Evolutionary conservation across 106 monocot genomes (phyloP), one percentile per base, ranked within the genome.

Genomic region (Alisma plantagoaquatica): DNA sequence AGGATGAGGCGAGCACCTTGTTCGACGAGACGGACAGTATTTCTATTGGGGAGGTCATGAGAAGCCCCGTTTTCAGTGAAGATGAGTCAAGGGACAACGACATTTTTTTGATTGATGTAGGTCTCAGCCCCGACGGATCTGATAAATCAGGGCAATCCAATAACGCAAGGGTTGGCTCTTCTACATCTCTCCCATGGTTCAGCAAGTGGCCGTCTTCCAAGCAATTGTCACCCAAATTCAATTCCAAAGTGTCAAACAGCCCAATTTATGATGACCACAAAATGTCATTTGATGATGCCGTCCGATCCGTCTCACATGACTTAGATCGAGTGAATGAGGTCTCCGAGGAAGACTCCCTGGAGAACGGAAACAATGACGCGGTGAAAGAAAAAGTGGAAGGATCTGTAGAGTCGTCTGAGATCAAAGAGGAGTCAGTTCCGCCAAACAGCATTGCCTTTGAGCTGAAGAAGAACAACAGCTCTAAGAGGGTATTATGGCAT

Each of bases 201-300:
- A 46, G 16, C 21, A 20, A 20, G 46, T 17, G 46, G 46, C 16
- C 16, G n/a, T 17, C 16, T 19, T 20, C 16, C 6, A 46, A 46
- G n/a, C 7, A 46, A 20, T 19, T 19, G 46, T 46, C 46, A 17
- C 46, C 46, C 7, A 46, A 46, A 19, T 5, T 46, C 18, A 7
- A 15, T 8, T 38, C 35, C 14, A 38, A 38, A 14, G 14, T 38
- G n/a, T 46, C 46, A 19, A 46, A 19, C 18, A 46, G 46, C 46
- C 46, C 46, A 20, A 46, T 46, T 46, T 46, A 46, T 19, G 46
- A 46, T 46, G 46, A 46, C 46, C 16, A 46, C 46, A 20, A 12
- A 46, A 15, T 46, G 7, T 46, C n/a, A 46, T 46, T 46, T 19
- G 46, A 46, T 46, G 46, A 15, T 0, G 46, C 46, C 7, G 46